Base-by-base conservation (phyloP, 495 filamentous ascomycete genomes). In the Tuber melanosporum region DNA sequence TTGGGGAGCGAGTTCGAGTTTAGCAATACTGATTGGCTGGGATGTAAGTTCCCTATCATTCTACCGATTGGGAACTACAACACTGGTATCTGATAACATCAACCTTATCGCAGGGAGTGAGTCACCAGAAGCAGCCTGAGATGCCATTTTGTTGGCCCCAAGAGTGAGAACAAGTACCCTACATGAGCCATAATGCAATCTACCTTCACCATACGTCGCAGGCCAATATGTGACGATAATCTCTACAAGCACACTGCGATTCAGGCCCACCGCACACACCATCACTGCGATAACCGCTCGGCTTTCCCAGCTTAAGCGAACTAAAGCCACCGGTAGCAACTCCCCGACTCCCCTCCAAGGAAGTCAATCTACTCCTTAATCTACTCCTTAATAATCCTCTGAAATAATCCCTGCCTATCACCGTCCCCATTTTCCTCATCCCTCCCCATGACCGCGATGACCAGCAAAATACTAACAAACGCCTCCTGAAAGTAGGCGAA, bases 401-500 rank as follows among this genome's bases (percentile, higher is more conserved):
- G 72, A 52, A 82, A 80, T 9, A 76, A 36, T n/a, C 39, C 45
- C 42, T 1, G 20, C 10, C 47, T 52, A 43, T 74, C 77, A 5
- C 66, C 47, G 8, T 73, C 19, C 9, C 36, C 70, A 15, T 47
- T 45, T 26, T 73, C 78, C 20, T 80, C 76, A 62, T 80, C 78
- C 0, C 75, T 72, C 15, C 78, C 72, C 14, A 73, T 26, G 1
- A 57, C 73, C 0, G 86, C 87, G 46, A 91, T 88, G 17, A 85
- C 84, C 69, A 91, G 81, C 66, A 91, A 79, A 1, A 89, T 87
- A 7, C 89, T 87, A 1, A 91, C 87, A 71, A 92, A 91, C 0
- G 87, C 88, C 78, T 92, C 90, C 80, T 91, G 88, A 79, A 91
- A 84, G 74, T 91, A 91, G 0, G 90, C 90, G 79, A 91, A 91